phyloP scores from a whole-genome alignment of 2,329 filamentous ascomycete species.

The Juglanconis oblonga region DNA sequence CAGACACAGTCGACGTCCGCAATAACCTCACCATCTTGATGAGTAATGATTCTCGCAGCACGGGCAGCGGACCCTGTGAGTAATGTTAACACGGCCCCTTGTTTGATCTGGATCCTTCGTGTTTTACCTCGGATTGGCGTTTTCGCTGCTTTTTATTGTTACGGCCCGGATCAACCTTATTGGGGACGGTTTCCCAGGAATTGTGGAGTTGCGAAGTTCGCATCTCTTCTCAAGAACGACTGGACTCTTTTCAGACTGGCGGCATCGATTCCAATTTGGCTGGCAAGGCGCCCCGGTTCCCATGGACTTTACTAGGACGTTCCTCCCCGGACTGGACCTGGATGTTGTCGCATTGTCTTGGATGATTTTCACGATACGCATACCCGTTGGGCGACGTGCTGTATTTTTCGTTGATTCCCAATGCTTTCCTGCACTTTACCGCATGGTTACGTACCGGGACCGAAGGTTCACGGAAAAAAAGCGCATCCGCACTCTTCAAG shows the following conservation, averaged over 20 bases:
- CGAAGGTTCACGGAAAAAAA: constrained; percentile 23
- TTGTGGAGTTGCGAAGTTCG: constrained; percentile 9
- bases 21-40: constrained; percentile 21
- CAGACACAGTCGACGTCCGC: constrained; percentile 17
- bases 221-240: constrained; percentile 4
- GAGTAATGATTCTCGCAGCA: constrained; percentile 18
- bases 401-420: constrained; percentile 8
- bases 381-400: background rate
- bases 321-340: constrained; percentile 10
- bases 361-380: constrained; percentile 9
- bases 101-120: constrained; percentile 11
- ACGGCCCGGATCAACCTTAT: background rate
- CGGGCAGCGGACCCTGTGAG: constrained; percentile 14
- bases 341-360: constrained; percentile 8
- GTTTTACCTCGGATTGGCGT: constrained; percentile 13
- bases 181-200: background rate
- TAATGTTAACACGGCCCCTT: constrained; percentile 13
- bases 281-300: constrained; percentile 14
- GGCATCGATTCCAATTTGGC: constrained; percentile 7
- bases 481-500: constrained; percentile 22
- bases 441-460: constrained; percentile 19
- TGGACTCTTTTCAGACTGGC: constrained; percentile 4
- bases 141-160: constrained; percentile 8
- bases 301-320: constrained; percentile 3
- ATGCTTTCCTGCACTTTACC: constrained; percentile 6